These are phyloP conservation scores for Geopyxis carbonaria DNA, from an alignment of 495 filamentous ascomycete species.

Conservation along the genomic window DNA sequence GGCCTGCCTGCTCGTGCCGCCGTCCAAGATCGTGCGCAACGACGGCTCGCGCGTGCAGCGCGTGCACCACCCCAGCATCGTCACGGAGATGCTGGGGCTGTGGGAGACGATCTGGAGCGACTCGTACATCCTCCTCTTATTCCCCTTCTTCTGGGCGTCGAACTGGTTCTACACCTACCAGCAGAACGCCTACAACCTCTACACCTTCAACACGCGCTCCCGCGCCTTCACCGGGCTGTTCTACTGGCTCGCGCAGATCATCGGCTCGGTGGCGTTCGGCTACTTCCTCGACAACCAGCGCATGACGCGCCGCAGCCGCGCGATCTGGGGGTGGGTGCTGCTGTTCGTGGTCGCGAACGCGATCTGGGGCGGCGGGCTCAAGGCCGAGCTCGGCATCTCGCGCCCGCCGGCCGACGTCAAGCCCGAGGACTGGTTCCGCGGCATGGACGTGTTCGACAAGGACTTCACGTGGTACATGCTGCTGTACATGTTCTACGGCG, in stretches of 20 bases:
- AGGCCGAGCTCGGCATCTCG: constrained; percentile 28
- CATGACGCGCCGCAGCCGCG: constrained; percentile 53
- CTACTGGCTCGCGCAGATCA: constrained; percentile 79
- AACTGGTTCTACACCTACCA: constrained; percentile 71
- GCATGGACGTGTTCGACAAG: constrained; percentile 46
- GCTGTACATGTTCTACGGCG: constrained; percentile 84
- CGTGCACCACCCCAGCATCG: constrained; percentile 15
- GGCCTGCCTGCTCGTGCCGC: constrained; percentile 55
- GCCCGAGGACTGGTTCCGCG: constrained; percentile 22
- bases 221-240: constrained; percentile 53
- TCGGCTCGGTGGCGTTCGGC: constrained; percentile 65
- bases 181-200: constrained; percentile 39
- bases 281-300: constrained; percentile 49
- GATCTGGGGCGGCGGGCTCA: constrained; percentile 80
- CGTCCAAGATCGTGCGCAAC: constrained; percentile 55
- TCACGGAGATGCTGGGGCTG: constrained; percentile 58
- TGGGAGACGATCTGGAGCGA: constrained; percentile 54
- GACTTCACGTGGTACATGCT: constrained; percentile 72
- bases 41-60: constrained; percentile 46
- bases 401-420: neutral
- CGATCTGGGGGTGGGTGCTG: constrained; percentile 47
- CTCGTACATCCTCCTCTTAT: constrained; percentile 66
- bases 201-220: constrained; percentile 67
- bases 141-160: constrained; percentile 72
- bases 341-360: constrained; percentile 60